Conservation (phyloP, 2,329 filamentous ascomycete genomes). For the Neonectria neomacrospora region DNA sequence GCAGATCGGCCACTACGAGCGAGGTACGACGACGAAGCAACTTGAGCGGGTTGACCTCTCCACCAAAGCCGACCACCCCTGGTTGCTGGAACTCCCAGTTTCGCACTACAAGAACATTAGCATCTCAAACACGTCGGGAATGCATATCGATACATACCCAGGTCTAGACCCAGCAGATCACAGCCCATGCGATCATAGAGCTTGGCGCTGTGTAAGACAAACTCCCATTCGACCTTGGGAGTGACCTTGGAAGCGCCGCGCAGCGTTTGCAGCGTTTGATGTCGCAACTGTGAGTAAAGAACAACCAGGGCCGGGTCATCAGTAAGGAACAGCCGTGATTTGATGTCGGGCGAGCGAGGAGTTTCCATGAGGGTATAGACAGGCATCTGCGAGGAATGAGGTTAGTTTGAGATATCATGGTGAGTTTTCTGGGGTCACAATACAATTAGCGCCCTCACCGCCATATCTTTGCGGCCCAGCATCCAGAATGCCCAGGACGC, state of each 20-base stretch:
- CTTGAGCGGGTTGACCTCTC: slow-evolving; percentile 72
- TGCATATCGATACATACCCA: slow-evolving; percentile 65
- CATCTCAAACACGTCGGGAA: background rate
- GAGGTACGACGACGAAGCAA: slow-evolving; percentile 78
- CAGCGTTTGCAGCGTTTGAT: slow-evolving; percentile 83
- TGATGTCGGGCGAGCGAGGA: slow-evolving; percentile 74
- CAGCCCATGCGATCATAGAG: slow-evolving; percentile 94
- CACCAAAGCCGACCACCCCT: slow-evolving; percentile 51
- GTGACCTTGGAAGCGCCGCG: slow-evolving; percentile 85
- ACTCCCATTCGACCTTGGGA: slow-evolving; percentile 85
- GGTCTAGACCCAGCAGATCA: slow-evolving; percentile 85
- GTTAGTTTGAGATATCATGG: slow-evolving; percentile 9
- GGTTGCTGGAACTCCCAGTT: slow-evolving; percentile 84
- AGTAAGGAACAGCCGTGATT: slow-evolving; percentile 82
- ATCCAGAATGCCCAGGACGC: slow-evolving; percentile 97
- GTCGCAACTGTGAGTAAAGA: slow-evolving; percentile 86
- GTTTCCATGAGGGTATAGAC: slow-evolving; percentile 79
- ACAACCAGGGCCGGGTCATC: slow-evolving; percentile 92
- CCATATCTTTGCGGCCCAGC: slow-evolving; percentile 82
- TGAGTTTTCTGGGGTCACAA: slow-evolving; percentile 47
- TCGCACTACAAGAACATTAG: slow-evolving; percentile 63
- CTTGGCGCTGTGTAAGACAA: slow-evolving; percentile 85
- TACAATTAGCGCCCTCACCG: slow-evolving; percentile 84
- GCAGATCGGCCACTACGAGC: slow-evolving; percentile 81
- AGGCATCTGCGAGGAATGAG: slow-evolving; percentile 68